Percentiles rank a stretch among this genome's conserved stretches.
phyloP scores from a whole-genome alignment of 1,284 basidiomycete genomes.

The Austroboletus niveus region DNA sequence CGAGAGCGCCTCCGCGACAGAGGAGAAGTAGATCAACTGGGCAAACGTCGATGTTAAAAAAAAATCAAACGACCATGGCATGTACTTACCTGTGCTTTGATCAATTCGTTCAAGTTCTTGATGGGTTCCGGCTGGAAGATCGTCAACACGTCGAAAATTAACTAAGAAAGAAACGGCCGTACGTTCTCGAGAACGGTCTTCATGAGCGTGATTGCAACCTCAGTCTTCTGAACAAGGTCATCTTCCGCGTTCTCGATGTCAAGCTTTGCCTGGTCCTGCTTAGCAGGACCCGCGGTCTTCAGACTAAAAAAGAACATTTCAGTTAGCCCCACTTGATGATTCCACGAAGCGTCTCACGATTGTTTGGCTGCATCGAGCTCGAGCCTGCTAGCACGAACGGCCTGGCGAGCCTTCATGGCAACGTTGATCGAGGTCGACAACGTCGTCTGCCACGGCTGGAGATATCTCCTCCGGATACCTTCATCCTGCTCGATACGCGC shows the following conservation, averaged over 20 bases:
- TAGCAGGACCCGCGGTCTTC: conserved; percentile 71
- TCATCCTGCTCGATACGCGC: conserved; percentile 85
- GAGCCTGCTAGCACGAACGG: conserved; percentile 80
- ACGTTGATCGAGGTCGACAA: conserved; percentile 78
- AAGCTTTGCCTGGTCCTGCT: conserved; percentile 84
- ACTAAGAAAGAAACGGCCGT: conserved; percentile 29
- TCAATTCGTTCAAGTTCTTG: conserved; percentile 89
- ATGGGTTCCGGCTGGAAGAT: conserved; percentile 84
- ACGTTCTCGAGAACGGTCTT: conserved; percentile 97
- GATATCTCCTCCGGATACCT: conserved; percentile 71
- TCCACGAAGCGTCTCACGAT: conserved; percentile 36
- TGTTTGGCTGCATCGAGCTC: conserved; percentile 76
- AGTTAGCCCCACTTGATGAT: not conserved
- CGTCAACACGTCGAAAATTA: not conserved
- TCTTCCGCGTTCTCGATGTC: conserved; percentile 96
- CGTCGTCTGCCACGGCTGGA: conserved; percentile 91
- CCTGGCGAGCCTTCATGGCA: conserved; percentile 87
- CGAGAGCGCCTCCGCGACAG: conserved; percentile 83
- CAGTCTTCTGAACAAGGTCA: conserved; percentile 94
- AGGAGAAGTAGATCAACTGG: conserved; percentile 80
- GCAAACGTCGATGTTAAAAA: conserved; percentile 1
- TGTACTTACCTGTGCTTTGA: conserved; percentile 72
- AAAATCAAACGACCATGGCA: not conserved
- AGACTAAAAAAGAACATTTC: conserved; percentile 44
- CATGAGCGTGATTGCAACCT: conserved; percentile 97